Evolutionary conservation across 768 basidiomycete genomes (phyloP).

Genomic region (Kwoniella pini): DNA sequence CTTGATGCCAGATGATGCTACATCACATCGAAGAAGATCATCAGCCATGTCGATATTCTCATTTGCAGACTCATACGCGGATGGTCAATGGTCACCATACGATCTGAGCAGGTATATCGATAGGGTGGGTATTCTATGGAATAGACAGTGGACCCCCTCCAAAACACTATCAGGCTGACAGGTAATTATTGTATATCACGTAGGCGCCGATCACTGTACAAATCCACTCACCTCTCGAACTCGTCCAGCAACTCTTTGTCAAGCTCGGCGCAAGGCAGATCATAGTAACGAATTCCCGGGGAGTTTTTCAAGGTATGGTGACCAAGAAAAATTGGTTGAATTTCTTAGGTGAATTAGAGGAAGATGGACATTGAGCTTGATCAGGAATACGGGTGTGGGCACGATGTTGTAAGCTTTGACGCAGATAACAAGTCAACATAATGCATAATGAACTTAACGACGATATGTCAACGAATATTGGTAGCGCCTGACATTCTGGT

Average conservation of each 20-base stretch:
- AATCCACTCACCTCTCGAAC: slow-evolving; percentile 81
- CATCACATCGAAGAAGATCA: slow-evolving; percentile 18
- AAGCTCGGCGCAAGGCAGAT: slow-evolving; percentile 92
- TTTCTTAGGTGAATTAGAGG: slow-evolving; percentile 70
- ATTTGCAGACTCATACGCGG: slow-evolving; percentile 34
- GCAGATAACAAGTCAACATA: too few species aligned
- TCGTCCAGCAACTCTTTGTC: slow-evolving; percentile 89
- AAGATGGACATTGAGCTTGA: slow-evolving; percentile 12
- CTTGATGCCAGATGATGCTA: slow-evolving; percentile 58
- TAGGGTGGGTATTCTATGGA: slow-evolving; percentile 66
- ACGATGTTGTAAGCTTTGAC: too few species aligned
- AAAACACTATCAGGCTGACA: too few species aligned
- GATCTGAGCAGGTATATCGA: slow-evolving; percentile 91
- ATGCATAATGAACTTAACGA: too few species aligned
- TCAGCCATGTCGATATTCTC: slow-evolving; percentile 42
- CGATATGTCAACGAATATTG: too few species aligned
- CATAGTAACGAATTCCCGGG: slow-evolving; percentile 76
- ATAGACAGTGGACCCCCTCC: too few species aligned
- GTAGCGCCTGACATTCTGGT: too few species aligned
- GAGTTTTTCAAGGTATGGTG: slow-evolving; percentile 84
- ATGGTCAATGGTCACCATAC: slow-evolving; percentile 42
- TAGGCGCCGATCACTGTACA: slow-evolving; percentile 88
- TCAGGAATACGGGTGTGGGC: too few species aligned
- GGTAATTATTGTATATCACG: too few species aligned
- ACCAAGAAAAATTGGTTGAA: slow-evolving; percentile 93